Evolutionary conservation across 2,329 filamentous ascomycete genomes (phyloP), one percentile per base, ranked within the genome.

Genomic region (Cercospora zeina): DNA sequence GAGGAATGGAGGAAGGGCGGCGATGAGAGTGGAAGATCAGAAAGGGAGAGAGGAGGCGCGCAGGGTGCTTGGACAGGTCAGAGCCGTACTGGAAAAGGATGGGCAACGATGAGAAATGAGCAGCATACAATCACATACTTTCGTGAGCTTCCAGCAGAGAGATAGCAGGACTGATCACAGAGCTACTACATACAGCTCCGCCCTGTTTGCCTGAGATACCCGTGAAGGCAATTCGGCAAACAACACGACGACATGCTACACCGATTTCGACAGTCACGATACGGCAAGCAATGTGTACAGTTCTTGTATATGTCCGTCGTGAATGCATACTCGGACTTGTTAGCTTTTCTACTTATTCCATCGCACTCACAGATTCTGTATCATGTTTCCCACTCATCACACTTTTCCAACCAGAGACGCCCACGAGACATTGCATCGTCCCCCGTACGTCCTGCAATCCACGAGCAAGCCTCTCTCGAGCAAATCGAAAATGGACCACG

Each of bases 1-100:
- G 2, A 73, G 72, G 6, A 74, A 79, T 14, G 79, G 77, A 14
- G 81, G 79, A 34, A 76, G 73, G 42, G 70, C 73, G 1, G 69
- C 67, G 9, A 72, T 77, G 10, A 69, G 72, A 19, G 67, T 69
- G 30, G 74, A 75, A 37, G 76, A 77, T 11, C 72, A 71, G 42
- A 62, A 70, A 45, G 75, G 78, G 63, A 80, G 81, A 70, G 70
- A 68, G 13, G 68, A 76, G 64, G 73, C 79, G 51, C 74, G 79
- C 37, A 73, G 78, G 56, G 79, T 78, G 27, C 16, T 53, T 11
- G 49, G 10, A 9, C 24, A 30, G 13, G 49, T 53, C n/a, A 34
- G 49, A 14, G 16, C n/a, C 14, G 49, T 53, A 2, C n/a, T 53
- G 49, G 30, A 53, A 27, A 27, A 30, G 2, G 42, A n/a, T 27